Evolutionary conservation across 2,329 filamentous ascomycete species (phyloP).

Genomic region (Elsinoe fawcettii): DNA sequence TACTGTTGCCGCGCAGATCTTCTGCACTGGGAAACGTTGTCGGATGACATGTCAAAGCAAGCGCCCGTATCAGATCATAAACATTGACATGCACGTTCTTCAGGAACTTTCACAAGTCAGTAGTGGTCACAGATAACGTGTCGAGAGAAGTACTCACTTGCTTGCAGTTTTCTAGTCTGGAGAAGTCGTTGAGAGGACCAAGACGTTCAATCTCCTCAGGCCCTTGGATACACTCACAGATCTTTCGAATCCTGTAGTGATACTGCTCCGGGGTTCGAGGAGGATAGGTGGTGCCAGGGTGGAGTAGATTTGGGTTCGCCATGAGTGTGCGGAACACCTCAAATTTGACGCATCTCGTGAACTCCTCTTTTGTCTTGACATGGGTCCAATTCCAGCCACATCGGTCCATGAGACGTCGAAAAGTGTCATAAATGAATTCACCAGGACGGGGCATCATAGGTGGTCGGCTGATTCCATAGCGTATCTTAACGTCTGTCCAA

Average conservation of each 20-base stretch:
- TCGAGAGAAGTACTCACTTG: not conserved
- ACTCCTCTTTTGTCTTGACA: not conserved
- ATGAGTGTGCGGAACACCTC: not conserved
- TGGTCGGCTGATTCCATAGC: not conserved
- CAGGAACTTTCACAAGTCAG: constrained; percentile 16
- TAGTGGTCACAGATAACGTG: no score
- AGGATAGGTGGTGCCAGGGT: not conserved
- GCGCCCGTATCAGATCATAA: constrained; percentile 17
- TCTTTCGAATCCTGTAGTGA: not conserved
- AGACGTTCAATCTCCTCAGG: not conserved
- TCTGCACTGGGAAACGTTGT: constrained; percentile 1
- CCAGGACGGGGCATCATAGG: not conserved
- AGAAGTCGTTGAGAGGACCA: not conserved
- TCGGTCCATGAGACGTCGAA: not conserved
- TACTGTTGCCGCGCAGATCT: constrained; percentile 13
- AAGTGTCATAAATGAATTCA: not conserved
- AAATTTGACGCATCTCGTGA: not conserved
- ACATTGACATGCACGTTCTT: constrained; percentile 18
- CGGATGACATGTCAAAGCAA: constrained; percentile 4
- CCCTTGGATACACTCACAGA: not conserved
- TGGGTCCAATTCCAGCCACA: not conserved
- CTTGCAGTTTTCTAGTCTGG: not conserved
- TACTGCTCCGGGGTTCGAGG: not conserved
- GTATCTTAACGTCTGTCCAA: not conserved
- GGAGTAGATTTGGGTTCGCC: not conserved